Percentiles rank a stretch among this genome's conserved stretches.
Conservation (phyloP, 441 rosid genomes). For the Geranium incanum region DNA sequence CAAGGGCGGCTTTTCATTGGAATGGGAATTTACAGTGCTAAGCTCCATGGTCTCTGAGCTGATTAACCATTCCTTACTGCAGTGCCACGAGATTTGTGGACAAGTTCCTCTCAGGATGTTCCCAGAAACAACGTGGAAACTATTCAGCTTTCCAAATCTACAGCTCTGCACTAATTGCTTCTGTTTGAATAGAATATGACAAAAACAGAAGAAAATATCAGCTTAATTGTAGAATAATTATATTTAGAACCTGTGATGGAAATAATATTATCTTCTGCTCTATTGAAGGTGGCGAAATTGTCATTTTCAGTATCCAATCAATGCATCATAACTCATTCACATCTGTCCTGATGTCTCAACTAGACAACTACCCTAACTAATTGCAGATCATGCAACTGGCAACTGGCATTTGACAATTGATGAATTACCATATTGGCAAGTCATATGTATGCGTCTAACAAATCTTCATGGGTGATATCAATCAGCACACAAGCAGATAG, state of each 20-base stretch:
- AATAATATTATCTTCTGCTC: background rate
- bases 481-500: background rate
- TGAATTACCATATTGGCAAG: background rate
- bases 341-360: background rate
- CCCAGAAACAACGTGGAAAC: constrained; percentile 19
- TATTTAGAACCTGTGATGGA: background rate
- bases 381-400: constrained; percentile 3
- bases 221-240: background rate
- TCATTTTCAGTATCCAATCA: background rate
- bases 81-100: constrained; percentile 14
- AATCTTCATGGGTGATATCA: background rate
- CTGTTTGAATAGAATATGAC: constrained; percentile 13
- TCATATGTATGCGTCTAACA: background rate
- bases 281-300: background rate
- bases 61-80: constrained; percentile 36
- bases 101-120: constrained; percentile 21
- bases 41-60: constrained; percentile 32
- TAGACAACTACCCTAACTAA: background rate
- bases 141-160: constrained; percentile 17
- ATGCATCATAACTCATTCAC: background rate
- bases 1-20: constrained; percentile 28
- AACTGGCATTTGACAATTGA: background rate
- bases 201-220: constrained; percentile 10
- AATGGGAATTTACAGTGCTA: constrained; percentile 29
- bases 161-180: constrained; percentile 22